Base-by-base conservation (phyloP, 2,329 filamentous ascomycete genomes). In the Penicillium thymicola region DNA sequence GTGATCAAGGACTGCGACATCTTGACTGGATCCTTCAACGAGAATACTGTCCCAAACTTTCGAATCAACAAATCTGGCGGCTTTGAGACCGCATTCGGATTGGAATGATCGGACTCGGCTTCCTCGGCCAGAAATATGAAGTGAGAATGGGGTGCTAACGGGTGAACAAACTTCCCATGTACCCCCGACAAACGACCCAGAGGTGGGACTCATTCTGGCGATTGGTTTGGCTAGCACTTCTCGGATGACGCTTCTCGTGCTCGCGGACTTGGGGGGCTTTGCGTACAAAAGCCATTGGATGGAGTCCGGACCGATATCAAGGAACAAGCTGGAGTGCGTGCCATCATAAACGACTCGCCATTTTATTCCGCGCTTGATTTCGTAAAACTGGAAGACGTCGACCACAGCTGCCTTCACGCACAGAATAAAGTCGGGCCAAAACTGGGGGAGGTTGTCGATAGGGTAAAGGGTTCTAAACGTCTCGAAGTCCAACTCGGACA, bases 211-310 rank as follows among this genome's bases (percentile, higher is more conserved):
- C 77, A 82, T 79, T 54, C 73, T 72, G 8, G 81, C 81, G 59
- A 83, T 72, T 0, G 81, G 80, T 38, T 73, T 74, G 3, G 65
- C 65, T 2, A 82, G 67, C 0, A 79, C 67, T 51, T 77, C 73
- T 30, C 81, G 71, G 21, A 78, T 59, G 1, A 66, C 54, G 50
- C 73, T 77, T 27, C 75, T 27, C 75, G 72, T 0, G 72, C 70
- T 2, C 76, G 72, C 30, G 77, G 68, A 14, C 67, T 59, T 4
- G 62, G 72, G 66, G n/a, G 78, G 70, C 36, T 77, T 78, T 13
- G 77, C 76, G 60, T 75, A 83, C 5, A 85, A 58, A 0, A 74
- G 68, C 81, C 84, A 85, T 51, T 75, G 66, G 8, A 76, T 42
- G 10, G 54, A 56, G 13, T 56, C 44, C n/a, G 46, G 18, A 13